phyloP scores from a whole-genome alignment of 2,329 filamentous ascomycete genomes.

The Trichophyton benhamiae region DNA sequence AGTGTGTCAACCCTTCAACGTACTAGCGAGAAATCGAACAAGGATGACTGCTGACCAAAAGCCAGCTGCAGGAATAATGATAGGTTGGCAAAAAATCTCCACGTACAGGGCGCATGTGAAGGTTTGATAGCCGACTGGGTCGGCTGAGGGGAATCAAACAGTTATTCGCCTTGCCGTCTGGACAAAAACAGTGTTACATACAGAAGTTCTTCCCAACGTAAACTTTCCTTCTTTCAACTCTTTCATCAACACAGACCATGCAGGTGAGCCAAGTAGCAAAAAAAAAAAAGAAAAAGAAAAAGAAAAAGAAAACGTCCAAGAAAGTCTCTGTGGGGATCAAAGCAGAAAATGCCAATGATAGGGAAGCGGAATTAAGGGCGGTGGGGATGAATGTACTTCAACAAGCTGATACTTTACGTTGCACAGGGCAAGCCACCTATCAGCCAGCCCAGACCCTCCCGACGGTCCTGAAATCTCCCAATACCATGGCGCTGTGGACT shows the following conservation, averaged over 20 bases:
- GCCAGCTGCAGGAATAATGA: background rate
- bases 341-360: background rate
- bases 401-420: background rate
- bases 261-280: background rate
- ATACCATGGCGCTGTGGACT: background rate
- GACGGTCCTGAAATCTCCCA: conserved; percentile 3
- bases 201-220: background rate
- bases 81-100: background rate
- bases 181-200: background rate
- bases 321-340: background rate
- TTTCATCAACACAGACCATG: background rate
- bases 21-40: background rate
- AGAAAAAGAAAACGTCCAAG: too few species aligned
- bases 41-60: background rate
- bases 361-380: background rate
- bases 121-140: background rate
- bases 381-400: background rate
- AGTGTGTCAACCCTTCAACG: too few species aligned
- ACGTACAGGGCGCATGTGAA: background rate
- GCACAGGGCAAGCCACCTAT: background rate
- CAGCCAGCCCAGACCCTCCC: background rate
- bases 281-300: background rate
- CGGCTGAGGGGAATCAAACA: background rate
- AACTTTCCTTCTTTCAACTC: background rate
- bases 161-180: background rate